Base-by-base conservation (phyloP, 169 alveolate species). In the Plasmodium relictum region DNA sequence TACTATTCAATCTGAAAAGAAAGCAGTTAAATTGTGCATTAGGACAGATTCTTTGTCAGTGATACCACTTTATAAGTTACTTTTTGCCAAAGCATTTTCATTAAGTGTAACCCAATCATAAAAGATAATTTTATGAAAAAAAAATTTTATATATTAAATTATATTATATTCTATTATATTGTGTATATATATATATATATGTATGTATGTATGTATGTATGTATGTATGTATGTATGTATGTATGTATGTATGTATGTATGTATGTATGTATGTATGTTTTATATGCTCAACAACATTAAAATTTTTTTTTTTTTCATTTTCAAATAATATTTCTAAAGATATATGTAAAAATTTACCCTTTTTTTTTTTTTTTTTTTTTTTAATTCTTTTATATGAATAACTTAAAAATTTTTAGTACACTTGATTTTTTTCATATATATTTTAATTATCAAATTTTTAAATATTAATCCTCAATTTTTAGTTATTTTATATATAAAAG, bases 1-100 rank as follows among this genome's bases (percentile, higher is more conserved):
- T 2, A 89, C 95, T 14, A 63, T 93, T 7, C 94, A 88, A 22
- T 73, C 73, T 18, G 85, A 73, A 56, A 87, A 78, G 16, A 65
- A 66, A 31, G 73, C 41, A 7, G 94, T 91, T 9, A 88, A 91
- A 37, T 50, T 88, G 14, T 92, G 80, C 26, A 68, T 87, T 39
- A 68, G 95, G 48, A 88, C 92, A 9, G 96, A 93, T 16, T 92
- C 95, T 12, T 69, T 88, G 5, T 89, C 93, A 31, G 89, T 93
- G 88, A 85, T 85, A 56, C 91, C 91, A 9, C 83, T 85, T 24
- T 85, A 85, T 56, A 85, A 85, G 61, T 50, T 85, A 39, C 65
- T 85, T 18, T 85, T 85, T 50, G 74, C 70, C 12, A 85, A 85
- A 52, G 86, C 91, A 42, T 85, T 85, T 70, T 85, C 91, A 14